A percentile compares a stretch with the other conserved stretches of the same genome.
Evolutionary conservation across 2,329 filamentous ascomycete species (phyloP).

Genomic region (Ascosphaera aggregata): DNA sequence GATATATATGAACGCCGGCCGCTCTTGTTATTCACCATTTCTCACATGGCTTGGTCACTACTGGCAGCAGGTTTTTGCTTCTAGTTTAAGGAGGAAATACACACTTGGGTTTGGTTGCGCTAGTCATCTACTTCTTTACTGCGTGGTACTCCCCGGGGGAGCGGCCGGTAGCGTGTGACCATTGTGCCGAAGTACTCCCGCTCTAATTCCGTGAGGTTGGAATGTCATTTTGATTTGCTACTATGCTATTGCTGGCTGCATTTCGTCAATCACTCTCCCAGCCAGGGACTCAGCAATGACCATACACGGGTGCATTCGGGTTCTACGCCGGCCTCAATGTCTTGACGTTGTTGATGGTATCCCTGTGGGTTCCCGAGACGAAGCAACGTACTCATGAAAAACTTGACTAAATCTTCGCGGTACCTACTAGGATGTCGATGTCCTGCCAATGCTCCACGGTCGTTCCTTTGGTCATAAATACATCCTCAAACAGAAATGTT

Average conservation of each 20-base stretch:
- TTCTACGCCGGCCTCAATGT: constrained; percentile 39
- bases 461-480: too few relatives aligned
- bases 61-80: constrained; percentile 38
- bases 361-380: constrained; percentile 34
- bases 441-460: constrained; percentile 32
- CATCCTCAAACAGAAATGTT: too few relatives aligned
- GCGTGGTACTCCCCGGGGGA: constrained; percentile 42
- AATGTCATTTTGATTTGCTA: constrained; percentile 22
- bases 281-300: too few relatives aligned
- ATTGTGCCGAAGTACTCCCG: constrained; percentile 32
- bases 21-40: constrained; percentile 41
- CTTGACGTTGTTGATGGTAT: constrained; percentile 37
- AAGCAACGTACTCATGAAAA: constrained; percentile 32
- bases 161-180: constrained; percentile 30
- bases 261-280: too few relatives aligned
- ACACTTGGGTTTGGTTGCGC: constrained; percentile 30
- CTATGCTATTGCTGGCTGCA: too few relatives aligned
- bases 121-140: constrained; percentile 42
- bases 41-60: constrained; percentile 44
- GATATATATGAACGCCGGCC: constrained; percentile 42
- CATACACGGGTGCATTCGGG: constrained; percentile 34
- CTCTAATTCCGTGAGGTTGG: constrained; percentile 30
- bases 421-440: constrained; percentile 33
- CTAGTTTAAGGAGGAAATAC: constrained; percentile 23
- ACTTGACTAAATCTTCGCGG: constrained; percentile 34